phyloP scores from a whole-genome alignment of 306 rosid genomes.

The Rosa chinensis region DNA sequence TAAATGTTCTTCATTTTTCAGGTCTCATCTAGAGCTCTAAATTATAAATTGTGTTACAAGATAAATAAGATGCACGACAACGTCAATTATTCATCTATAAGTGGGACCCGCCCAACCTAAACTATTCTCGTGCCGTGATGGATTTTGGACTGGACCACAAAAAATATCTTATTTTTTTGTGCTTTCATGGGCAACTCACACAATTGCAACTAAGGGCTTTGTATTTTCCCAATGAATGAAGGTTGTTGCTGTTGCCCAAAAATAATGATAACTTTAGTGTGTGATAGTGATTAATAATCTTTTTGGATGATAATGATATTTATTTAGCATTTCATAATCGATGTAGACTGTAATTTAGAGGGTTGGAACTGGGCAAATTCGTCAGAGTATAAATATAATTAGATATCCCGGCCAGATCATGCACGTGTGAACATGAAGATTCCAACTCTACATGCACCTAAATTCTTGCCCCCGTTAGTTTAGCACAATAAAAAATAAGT shows the following conservation, averaged over 20 bases:
- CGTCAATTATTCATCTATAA: not conserved
- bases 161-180: not conserved
- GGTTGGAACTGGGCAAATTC: not conserved
- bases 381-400: not conserved
- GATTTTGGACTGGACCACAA: not conserved
- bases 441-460: not conserved
- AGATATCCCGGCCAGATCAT: not conserved
- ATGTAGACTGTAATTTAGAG: not conserved
- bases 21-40: not conserved
- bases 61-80: not conserved
- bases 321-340: not conserved
- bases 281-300: not conserved
- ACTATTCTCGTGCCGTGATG: not conserved
- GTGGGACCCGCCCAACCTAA: not conserved
- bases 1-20: not conserved
- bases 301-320: not conserved
- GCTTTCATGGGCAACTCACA: not conserved
- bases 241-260: not conserved
- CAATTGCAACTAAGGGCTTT: not conserved
- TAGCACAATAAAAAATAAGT: not conserved
- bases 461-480: not conserved
- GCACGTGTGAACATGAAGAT: not conserved
- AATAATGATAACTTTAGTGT: not conserved
- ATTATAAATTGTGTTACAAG: not conserved
- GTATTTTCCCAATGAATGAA: conserved; percentile 16